These are phyloP conservation scores for Eudorina sp. DNA, from an alignment of 139 green algal species.

Conservation along the genomic window DNA sequence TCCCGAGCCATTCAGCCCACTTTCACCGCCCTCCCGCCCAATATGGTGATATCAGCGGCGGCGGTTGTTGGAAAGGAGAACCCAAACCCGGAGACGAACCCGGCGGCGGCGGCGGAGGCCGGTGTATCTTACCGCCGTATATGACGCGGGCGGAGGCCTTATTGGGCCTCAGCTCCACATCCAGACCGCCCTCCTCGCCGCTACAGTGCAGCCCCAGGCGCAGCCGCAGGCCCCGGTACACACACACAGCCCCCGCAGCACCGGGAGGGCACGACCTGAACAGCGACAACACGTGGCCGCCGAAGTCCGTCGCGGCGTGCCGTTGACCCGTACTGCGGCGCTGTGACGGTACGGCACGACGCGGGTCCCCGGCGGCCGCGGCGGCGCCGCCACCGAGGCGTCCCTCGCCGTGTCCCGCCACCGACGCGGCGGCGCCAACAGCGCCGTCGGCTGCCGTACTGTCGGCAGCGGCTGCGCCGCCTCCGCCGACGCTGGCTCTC, in stretches of 20 bases:
- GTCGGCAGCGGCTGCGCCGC: no score
- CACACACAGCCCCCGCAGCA: neutral
- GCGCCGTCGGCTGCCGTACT: no score
- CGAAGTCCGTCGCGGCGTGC: conserved; percentile 10
- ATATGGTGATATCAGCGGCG: no score
- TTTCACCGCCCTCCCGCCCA: no score
- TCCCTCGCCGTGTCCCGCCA: no score
- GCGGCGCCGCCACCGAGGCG: neutral
- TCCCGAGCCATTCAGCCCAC: no score
- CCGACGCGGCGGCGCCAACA: no score
- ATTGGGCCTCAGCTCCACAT: neutral
- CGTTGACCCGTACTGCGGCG: neutral
- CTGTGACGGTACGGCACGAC: neutral
- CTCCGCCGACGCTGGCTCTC: no score
- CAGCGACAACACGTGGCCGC: neutral
- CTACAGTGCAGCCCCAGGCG: conserved; percentile 19
- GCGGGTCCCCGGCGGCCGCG: neutral
- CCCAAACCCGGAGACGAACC: no score
- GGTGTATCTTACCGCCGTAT: neutral
- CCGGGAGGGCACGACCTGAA: neutral
- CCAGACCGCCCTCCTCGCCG: neutral
- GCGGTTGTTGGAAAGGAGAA: no score
- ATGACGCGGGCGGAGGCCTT: conserved; percentile 7
- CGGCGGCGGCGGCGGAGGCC: no score
- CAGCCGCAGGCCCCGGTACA: conserved; percentile 30